Base-by-base conservation (phyloP, 306 rosid species). In the Hippophae gyantsensis region DNA sequence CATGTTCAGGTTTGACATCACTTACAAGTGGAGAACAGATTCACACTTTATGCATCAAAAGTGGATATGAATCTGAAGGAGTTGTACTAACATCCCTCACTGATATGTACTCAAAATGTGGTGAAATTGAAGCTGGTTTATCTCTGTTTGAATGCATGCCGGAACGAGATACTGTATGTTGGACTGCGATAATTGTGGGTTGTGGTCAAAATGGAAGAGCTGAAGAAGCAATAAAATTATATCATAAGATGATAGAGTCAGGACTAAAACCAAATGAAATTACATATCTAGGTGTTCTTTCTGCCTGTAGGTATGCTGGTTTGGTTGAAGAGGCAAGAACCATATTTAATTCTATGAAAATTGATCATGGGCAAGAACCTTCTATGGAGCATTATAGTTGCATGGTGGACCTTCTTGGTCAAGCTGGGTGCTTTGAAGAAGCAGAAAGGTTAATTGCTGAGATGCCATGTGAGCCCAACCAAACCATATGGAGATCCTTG, bases 111-210 rank as follows among this genome's bases (percentile, higher is more conserved):
- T 73, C 90, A 70, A 90, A 87, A 76, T 84, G 97, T 65, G 97
- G 97, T 72, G 85, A 81, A 48, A 90, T 84, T 56, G 74, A 84
- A 43, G 81, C 82, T 67, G 90, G 80, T 56, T 74, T 90, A 55
- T 69, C 74, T 52, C 61, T 90, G 76, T 84, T 90, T 74, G 43
- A n/a, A 42, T 62, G 70, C 58, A 61, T 63, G 44, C 76, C 68
- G 23, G 79, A 87, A 71, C 68, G 68, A 6, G 97, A 90, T 72
- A 71, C 71, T 5, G 67, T 82, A 57, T 79, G 89, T 81, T 90
- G 97, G 95, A 90, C 95, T 0, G 90, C 90, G 72, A 82, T 87
- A 62, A 87, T 90, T 69, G 89, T 87, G 55, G 97, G 97, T 53
- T 84, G 95, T 64, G 97, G 87, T 55, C 86, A 87, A 74, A 90